These are phyloP conservation scores for Mortierella sp. DNA, from an alignment of 371 early-diverging fungal species.

Conservation along the genomic window DNA sequence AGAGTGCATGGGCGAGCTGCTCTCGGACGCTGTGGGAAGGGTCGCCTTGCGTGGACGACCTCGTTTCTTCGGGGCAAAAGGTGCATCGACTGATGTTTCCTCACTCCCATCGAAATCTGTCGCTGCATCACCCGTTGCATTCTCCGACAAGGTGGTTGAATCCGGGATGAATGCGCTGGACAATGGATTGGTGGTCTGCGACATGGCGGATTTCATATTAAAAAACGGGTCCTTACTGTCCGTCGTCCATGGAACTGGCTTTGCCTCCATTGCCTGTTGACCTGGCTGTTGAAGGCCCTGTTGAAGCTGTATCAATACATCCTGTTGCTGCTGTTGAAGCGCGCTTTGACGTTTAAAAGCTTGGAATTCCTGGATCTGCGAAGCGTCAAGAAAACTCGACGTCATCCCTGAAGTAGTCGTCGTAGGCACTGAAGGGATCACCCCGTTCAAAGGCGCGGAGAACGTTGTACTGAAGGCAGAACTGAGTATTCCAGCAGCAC, in stretches of 20 bases:
- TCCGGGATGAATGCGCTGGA: constrained; percentile 41
- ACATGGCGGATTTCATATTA: constrained; percentile 46
- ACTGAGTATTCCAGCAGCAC: constrained; percentile 18
- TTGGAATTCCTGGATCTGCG: constrained; percentile 52
- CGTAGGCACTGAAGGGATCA: constrained; percentile 6
- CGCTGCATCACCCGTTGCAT: neutral
- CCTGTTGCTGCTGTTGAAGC: constrained; percentile 34
- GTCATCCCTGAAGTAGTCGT: constrained; percentile 17
- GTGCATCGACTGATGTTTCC: constrained; percentile 6
- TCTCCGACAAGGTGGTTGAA: constrained; percentile 14
- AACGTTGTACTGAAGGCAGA: constrained; percentile 41
- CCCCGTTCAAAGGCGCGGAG: constrained; percentile 25
- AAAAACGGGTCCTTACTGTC: constrained; percentile 32
- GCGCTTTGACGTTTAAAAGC: constrained; percentile 48
- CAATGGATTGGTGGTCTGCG: constrained; percentile 34
- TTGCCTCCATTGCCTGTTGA: constrained; percentile 19
- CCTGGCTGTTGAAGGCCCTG: constrained; percentile 26
- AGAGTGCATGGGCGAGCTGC: constrained; percentile 30
- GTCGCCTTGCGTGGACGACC: constrained; percentile 49
- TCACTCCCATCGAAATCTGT: neutral
- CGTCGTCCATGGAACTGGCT: constrained; percentile 25
- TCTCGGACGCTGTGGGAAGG: constrained; percentile 12
- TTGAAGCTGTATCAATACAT: constrained; percentile 44
- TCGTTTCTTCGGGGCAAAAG: constrained; percentile 45
- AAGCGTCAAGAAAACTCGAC: constrained; percentile 49